phyloP scores from a whole-genome alignment of 1,284 basidiomycete species.

The Melampsora occidentalis region DNA sequence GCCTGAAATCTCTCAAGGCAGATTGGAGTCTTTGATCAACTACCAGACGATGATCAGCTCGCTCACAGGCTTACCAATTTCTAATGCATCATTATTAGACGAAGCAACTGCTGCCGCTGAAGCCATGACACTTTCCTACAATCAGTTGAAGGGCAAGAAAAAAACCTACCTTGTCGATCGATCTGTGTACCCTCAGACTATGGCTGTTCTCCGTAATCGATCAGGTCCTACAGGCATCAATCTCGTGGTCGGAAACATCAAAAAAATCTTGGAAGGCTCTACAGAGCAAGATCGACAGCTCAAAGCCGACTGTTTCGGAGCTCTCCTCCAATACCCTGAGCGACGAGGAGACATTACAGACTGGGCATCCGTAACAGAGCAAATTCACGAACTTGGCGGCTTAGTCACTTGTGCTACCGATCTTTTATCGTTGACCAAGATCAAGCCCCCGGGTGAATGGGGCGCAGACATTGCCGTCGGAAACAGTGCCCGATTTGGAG shows the following conservation, averaged over 20 bases:
- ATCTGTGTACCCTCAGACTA: slow-evolving; percentile 77
- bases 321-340: slow-evolving; percentile 81
- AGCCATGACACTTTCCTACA: slow-evolving; percentile 81
- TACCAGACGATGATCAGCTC: slow-evolving; percentile 96
- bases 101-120: slow-evolving; percentile 85
- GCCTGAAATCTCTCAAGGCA: slow-evolving; percentile 89
- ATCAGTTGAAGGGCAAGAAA: slow-evolving; percentile 67
- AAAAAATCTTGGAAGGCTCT: slow-evolving; percentile 58
- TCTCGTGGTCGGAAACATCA: slow-evolving; percentile 67
- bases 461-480: slow-evolving; percentile 94
- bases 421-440: slow-evolving; percentile 83
- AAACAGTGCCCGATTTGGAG: slow-evolving; percentile 91
- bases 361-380: slow-evolving; percentile 67
- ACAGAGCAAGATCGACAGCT: slow-evolving; percentile 56
- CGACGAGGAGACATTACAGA: slow-evolving; percentile 81
- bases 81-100: slow-evolving; percentile 79
- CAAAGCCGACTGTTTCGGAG: slow-evolving; percentile 71
- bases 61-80: slow-evolving; percentile 88
- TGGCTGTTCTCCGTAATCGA: slow-evolving; percentile 78
- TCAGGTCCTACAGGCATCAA: slow-evolving; percentile 86
- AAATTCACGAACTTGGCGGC: slow-evolving; percentile 71
- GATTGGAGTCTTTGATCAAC: slow-evolving; percentile 93
- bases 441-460: slow-evolving; percentile 97
- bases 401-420: slow-evolving; percentile 86
- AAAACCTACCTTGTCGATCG: slow-evolving; percentile 75